Base-by-base conservation (phyloP, 1,139 yeast genomes). In the Blastobotrys persicus region DNA sequence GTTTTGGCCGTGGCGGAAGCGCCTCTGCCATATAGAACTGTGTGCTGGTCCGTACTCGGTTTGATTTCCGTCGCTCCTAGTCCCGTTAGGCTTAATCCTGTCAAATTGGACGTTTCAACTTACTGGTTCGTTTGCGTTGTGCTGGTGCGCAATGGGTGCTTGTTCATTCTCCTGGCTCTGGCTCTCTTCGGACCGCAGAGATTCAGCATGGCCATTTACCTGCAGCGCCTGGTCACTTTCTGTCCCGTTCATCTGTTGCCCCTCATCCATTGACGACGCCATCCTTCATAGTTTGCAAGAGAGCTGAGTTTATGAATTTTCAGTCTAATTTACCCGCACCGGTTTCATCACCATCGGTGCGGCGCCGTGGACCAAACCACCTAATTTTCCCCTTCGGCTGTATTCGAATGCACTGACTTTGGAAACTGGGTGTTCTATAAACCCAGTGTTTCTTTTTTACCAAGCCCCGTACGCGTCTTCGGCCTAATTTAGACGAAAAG, bases 11-110 rank as follows among this genome's bases (percentile, higher is more conserved):
- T 16, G 38, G 48, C 9, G 56, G 55, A 6, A 54, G 42, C 17
- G 60, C 59, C 12, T 58, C 61, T 26, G 54, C 53, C 19, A 41
- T 50, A 45, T 52, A 59, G 47, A 55, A 55, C 39, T 50, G 54
- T 11, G 63, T 60, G 39, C 56, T 54, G 4, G 42, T 45, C 23
- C 61, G 45, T 7, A 56, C 53, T 16, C 63, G 53, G 2, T 55
- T 58, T 2, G 61, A 58, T 3, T 54, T 49, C 7, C 60, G 47
- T 31, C 58, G 42, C 7, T 26, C 44, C 40, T 39, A 32, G 23
- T 31, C 38, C 28, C 41, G 17, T 37, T 37, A 23, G 17, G 41
- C 16, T 6, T 19, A 28, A n/a, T 37, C 28, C 7, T 19, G n/a
- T n/a, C 12, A 19, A 4, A 23, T 23, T 23, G 28, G 9, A 23